Percentiles rank a stretch among this genome's conserved stretches.
These are phyloP conservation scores for Quercus phellos DNA, from an alignment of 331 rosid genomes.

Conservation along the genomic window DNA sequence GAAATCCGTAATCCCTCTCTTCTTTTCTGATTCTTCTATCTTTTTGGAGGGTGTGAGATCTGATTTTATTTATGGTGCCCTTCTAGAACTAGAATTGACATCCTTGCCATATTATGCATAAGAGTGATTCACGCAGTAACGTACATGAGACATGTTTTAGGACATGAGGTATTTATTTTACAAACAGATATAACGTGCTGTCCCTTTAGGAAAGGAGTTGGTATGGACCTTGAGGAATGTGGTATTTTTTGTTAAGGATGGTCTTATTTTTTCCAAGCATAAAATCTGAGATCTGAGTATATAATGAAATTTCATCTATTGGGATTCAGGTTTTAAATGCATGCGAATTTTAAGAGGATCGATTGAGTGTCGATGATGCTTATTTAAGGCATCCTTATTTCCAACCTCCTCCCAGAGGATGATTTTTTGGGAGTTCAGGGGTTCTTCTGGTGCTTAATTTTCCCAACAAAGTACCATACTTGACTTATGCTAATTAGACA, in stretches of 20 bases:
- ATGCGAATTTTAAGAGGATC: conserved; percentile 57
- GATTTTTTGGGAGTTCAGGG: conserved; percentile 15
- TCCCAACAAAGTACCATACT: conserved; percentile 2
- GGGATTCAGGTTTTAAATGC: conserved; percentile 34
- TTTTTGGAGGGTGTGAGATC: too few relatives aligned
- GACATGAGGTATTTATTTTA: too few relatives aligned
- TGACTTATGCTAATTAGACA: background rate
- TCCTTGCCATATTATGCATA: too few relatives aligned
- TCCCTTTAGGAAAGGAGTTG: background rate
- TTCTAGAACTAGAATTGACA: too few relatives aligned
- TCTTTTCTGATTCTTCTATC: too few relatives aligned
- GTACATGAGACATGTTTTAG: too few relatives aligned
- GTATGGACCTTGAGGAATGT: background rate
- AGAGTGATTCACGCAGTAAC: too few relatives aligned
- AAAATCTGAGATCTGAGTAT: background rate
- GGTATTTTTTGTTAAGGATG: background rate
- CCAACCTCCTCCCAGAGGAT: conserved; percentile 48
- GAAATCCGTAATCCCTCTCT: too few relatives aligned
- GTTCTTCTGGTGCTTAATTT: background rate
- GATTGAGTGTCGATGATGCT: conserved; percentile 69
- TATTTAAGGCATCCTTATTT: conserved; percentile 68
- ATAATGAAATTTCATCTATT: conserved; percentile 17
- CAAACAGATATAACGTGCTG: too few relatives aligned
- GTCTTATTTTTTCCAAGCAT: background rate
- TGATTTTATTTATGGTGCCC: too few relatives aligned